Evolutionary conservation across 208 protist genomes (phyloP).

Genomic region (Wallacemonas sp.): DNA sequence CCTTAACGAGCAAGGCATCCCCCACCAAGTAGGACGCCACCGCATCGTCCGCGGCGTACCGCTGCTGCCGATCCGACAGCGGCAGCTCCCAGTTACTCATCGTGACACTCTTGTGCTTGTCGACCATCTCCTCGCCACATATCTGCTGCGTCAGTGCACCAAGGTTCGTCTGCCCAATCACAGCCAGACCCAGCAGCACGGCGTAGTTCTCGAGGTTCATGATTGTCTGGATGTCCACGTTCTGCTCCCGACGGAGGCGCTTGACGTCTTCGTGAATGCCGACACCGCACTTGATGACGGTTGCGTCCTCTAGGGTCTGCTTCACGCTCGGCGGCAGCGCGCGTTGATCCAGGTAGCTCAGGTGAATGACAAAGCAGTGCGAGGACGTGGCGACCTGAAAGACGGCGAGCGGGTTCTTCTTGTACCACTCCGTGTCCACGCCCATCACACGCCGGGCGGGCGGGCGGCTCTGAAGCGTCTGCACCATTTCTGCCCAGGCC

Average conservation of each 20-base stretch:
- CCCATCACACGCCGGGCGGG: slow-evolving; percentile 35
- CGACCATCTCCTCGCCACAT: slow-evolving; percentile 24
- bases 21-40: slow-evolving; percentile 50
- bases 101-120: slow-evolving; percentile 39
- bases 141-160: slow-evolving; percentile 30
- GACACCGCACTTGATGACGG: slow-evolving; percentile 58
- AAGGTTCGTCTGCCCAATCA: slow-evolving; percentile 27
- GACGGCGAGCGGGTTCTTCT: slow-evolving; percentile 42
- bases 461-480: slow-evolving; percentile 22
- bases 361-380: slow-evolving; percentile 69
- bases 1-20: slow-evolving; percentile 26
- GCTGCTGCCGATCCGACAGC: slow-evolving; percentile 25
- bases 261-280: slow-evolving; percentile 39
- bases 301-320: slow-evolving; percentile 26
- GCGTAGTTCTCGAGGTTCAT: slow-evolving; percentile 48
- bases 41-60: slow-evolving; percentile 62
- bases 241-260: slow-evolving; percentile 39
- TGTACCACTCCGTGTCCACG: slow-evolving; percentile 63
- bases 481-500: slow-evolving; percentile 52
- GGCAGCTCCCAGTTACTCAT: slow-evolving; percentile 66
- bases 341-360: slow-evolving; percentile 44
- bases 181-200: slow-evolving; percentile 22
- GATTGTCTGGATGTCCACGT: slow-evolving; percentile 25
- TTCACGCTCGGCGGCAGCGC: slow-evolving; percentile 30
- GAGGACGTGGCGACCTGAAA: slow-evolving; percentile 55